phyloP scores from a whole-genome alignment of 345 rosid genomes.

The Pugionium cornutum region DNA sequence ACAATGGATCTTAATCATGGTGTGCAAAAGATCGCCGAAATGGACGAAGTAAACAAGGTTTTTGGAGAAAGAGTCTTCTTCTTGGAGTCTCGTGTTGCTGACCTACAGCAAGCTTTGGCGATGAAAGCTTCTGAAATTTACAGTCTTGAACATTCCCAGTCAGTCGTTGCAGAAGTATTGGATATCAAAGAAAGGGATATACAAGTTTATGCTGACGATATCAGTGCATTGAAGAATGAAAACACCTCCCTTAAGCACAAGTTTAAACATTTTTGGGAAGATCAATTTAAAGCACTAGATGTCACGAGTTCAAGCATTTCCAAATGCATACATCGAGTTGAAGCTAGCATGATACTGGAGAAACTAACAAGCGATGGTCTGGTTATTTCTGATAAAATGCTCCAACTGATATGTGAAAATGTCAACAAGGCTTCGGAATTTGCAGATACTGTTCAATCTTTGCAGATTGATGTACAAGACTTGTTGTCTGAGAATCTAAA shows the following conservation, averaged over 20 bases:
- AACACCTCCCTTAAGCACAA: slow-evolving; percentile 43
- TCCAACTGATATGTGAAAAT: slow-evolving; percentile 52
- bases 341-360: slow-evolving; percentile 44
- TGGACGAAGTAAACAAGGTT: slow-evolving; percentile 42
- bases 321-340: slow-evolving; percentile 42
- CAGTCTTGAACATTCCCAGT: slow-evolving; percentile 50
- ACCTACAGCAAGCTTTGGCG: slow-evolving; percentile 54
- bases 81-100: slow-evolving; percentile 52
- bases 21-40: slow-evolving; percentile 38
- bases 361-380: slow-evolving; percentile 45
- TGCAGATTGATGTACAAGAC: slow-evolving; percentile 54
- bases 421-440: slow-evolving; percentile 48
- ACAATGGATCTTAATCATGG: slow-evolving; percentile 42
- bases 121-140: slow-evolving; percentile 53
- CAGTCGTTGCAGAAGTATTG: slow-evolving; percentile 49
- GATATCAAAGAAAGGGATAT: slow-evolving; percentile 47
- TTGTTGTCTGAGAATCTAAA: slow-evolving; percentile 54
- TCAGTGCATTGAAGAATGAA: slow-evolving; percentile 48
- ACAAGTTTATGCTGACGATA: slow-evolving; percentile 38
- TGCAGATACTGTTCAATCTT: slow-evolving; percentile 49
- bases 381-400: slow-evolving; percentile 47
- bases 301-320: slow-evolving; percentile 41
- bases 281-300: slow-evolving; percentile 37
- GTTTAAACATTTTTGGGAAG: slow-evolving; percentile 38
- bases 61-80: slow-evolving; percentile 47